Conservation (phyloP, 2,329 filamentous ascomycete genomes). For the Nannizziopsis barbatae region DNA sequence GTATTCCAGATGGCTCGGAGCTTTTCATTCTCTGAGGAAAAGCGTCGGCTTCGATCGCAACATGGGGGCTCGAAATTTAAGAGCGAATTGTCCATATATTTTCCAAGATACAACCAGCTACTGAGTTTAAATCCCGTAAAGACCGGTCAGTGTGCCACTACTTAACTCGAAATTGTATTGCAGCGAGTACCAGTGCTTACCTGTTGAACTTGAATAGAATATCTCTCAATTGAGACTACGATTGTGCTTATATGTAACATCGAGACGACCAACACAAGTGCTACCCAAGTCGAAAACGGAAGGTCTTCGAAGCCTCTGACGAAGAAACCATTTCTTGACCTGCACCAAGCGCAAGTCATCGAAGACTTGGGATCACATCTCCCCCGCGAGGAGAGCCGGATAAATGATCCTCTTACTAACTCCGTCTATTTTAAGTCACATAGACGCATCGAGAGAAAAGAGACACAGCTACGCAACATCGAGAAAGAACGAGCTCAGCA, state of each 20-base stretch:
- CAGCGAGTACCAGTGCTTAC: conserved; percentile 6
- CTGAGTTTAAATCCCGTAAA: conserved; percentile 76
- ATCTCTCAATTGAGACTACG: background rate
- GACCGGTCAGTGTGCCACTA: conserved; percentile 45
- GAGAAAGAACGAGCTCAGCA: conserved; percentile 56
- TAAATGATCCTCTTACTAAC: conserved; percentile 47
- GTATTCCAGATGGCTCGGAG: too few species aligned
- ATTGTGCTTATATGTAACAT: background rate
- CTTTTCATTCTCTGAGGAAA: conserved; percentile 35
- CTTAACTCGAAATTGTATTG: conserved; percentile 1
- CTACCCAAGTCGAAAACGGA: conserved; percentile 22
- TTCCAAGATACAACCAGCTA: conserved; percentile 87
- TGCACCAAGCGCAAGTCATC: conserved; percentile 34
- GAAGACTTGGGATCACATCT: conserved; percentile 32
- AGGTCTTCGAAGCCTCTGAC: background rate
- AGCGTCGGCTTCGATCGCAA: conserved; percentile 72
- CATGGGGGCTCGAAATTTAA: conserved; percentile 72
- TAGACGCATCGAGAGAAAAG: conserved; percentile 50
- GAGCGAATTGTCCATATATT: conserved; percentile 83
- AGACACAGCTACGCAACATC: conserved; percentile 58
- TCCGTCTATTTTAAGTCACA: conserved; percentile 48
- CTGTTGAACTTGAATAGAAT: conserved; percentile 2
- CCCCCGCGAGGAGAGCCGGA: conserved; percentile 25
- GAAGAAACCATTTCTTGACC: conserved; percentile 28
- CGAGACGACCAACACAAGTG: conserved; percentile 10